These are phyloP conservation scores for Vitis labrusca DNA, from an alignment of 164 flowering plant genomes.

Conservation along the genomic window DNA sequence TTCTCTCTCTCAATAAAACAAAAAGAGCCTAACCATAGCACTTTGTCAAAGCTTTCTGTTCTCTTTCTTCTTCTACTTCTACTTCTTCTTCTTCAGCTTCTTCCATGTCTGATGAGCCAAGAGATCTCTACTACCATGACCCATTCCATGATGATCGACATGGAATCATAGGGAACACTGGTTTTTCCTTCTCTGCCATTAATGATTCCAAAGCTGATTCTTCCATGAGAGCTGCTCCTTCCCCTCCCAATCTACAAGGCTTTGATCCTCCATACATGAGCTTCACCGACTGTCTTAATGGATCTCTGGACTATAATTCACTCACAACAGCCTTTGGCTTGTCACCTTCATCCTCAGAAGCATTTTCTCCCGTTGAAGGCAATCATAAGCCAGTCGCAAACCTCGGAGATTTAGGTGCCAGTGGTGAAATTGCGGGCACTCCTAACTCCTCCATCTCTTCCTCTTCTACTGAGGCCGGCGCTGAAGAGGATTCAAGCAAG, in stretches of 20 bases:
- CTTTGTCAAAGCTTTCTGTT: slow-evolving; percentile 1
- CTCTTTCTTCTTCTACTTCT: slow-evolving; percentile 1
- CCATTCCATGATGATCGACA: slow-evolving; percentile 18
- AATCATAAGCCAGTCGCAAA: slow-evolving; percentile 8
- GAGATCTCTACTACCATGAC: slow-evolving; percentile 33
- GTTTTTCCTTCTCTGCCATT: neutral
- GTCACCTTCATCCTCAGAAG: slow-evolving; percentile 46
- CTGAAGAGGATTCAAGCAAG: slow-evolving; percentile 37
- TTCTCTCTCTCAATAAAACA: neutral
- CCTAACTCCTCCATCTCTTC: slow-evolving; percentile 65
- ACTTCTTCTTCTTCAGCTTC: slow-evolving; percentile 12
- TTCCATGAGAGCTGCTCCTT: neutral
- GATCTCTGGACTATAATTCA: slow-evolving; percentile 33
- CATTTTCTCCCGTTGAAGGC: slow-evolving; percentile 29
- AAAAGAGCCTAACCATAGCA: neutral
- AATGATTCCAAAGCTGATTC: neutral
- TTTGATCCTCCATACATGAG: slow-evolving; percentile 37
- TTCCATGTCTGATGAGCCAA: slow-evolving; percentile 29
- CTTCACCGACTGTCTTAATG: slow-evolving; percentile 46
- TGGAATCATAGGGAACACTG: neutral
- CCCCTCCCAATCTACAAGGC: slow-evolving; percentile 10
- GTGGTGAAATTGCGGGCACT: slow-evolving; percentile 28
- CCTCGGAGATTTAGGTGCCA: neutral
- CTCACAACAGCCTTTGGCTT: slow-evolving; percentile 41
- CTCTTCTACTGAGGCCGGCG: slow-evolving; percentile 54